Evolutionary conservation across 2,329 filamentous ascomycete species (phyloP), one percentile per base, ranked within the genome.

Genomic region (Cadophora luteo-olivacea): DNA sequence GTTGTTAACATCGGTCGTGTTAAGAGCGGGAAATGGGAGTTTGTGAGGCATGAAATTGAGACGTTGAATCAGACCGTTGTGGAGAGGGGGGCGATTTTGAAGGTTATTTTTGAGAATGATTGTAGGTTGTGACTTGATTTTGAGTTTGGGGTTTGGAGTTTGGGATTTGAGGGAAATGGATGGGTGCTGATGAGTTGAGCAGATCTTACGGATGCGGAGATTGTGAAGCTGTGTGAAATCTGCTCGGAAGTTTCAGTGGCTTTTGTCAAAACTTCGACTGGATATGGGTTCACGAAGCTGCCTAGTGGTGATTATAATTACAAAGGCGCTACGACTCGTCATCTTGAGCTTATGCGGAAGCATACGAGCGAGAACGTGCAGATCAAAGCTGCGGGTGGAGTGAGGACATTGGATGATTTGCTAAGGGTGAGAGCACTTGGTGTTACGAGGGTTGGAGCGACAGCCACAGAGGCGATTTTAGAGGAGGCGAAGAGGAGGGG

Each of bases 101-200:
- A 89, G 73, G 86, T 89, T 62, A 89, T 89, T 61, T 89, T 89
- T 66, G 86, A 89, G 72, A 89, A 87, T 71, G 86, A 88, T 73
- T 89, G 68, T 74, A 19, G 61, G 72, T 69, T 12, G 3, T 5
- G 29, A 29, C 5, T 29, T 29, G 29, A 29, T 29, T 29, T 29
- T 29, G 29, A 29, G 3, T 29, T 29, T 5, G 29, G 29, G 29
- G 29, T 29, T 29, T 29, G 29, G 29, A 5, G 29, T 29, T 29
- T 29, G 29, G 29, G 29, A 5, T 29, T 29, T 29, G 29, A 29
- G 29, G 29, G 29, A 29, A 29, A 29, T 29, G 29, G 29, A 29
- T 29, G 5, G 29, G 5, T 29, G 29, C 29, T 29, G 29, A 29
- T 29, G 29, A 3, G 29, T 29, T 29, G 29, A 29, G 29, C 5